phyloP scores from a whole-genome alignment of 805 yeast genomes.

The Zygoascus ofunaensis region DNA sequence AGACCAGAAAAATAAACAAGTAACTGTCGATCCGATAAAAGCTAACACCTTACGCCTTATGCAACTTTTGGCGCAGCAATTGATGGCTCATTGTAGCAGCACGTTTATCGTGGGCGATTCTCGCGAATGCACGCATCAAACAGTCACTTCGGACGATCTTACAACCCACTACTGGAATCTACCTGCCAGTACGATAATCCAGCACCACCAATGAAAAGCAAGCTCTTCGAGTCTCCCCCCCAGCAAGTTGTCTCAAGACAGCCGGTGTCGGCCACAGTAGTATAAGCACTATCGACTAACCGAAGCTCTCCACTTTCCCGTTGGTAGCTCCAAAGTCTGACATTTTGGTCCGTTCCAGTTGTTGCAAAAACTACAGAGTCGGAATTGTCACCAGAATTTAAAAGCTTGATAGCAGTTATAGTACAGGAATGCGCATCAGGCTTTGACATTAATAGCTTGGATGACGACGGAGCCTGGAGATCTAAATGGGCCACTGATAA shows the following conservation, averaged over 20 bases:
- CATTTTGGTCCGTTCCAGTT: constrained; percentile 76
- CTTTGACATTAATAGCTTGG: constrained; percentile 18
- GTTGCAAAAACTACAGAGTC: constrained; percentile 34
- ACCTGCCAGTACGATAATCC: constrained; percentile 8
- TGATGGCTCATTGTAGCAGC: too few relatives aligned
- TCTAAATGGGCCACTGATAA: constrained; percentile 37
- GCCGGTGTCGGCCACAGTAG: constrained; percentile 90
- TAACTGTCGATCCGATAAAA: too few relatives aligned
- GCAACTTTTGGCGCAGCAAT: too few relatives aligned
- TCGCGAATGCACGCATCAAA: too few relatives aligned
- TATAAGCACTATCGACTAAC: constrained; percentile 37
- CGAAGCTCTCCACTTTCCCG: constrained; percentile 9
- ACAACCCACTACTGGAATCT: too few relatives aligned
- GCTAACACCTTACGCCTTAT: too few relatives aligned
- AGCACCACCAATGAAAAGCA: constrained; percentile 9
- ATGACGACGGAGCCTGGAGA: constrained; percentile 20
- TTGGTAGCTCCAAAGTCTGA: constrained; percentile 52
- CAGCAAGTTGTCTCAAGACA: constrained; percentile 31
- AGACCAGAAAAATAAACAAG: too few relatives aligned
- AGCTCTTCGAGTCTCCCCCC: not conserved
- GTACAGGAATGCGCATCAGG: constrained; percentile 77
- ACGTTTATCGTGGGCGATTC: too few relatives aligned
- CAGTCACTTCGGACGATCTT: too few relatives aligned
- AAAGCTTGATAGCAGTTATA: constrained; percentile 51
- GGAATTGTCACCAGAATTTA: constrained; percentile 14